These are phyloP conservation scores for Colletotrichum phormii DNA, from an alignment of 2,329 filamentous ascomycete genomes.

Conservation along the genomic window DNA sequence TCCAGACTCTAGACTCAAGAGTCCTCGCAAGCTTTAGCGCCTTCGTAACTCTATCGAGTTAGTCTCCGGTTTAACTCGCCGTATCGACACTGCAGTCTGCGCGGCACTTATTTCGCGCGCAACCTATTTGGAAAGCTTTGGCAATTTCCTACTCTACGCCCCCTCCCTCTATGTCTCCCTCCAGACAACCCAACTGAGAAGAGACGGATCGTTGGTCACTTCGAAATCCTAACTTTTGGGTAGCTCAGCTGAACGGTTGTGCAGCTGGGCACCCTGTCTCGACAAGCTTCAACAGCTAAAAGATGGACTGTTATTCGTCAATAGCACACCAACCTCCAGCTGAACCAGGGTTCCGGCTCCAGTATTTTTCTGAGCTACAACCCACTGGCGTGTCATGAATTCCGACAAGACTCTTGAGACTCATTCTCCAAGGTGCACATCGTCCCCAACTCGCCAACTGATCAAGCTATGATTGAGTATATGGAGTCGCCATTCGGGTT, in stretches of 20 bases:
- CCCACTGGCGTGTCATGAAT: background rate
- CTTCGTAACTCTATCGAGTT: background rate
- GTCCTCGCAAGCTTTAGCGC: conserved; percentile 1
- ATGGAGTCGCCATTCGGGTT: background rate
- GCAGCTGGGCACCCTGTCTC: background rate
- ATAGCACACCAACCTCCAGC: background rate
- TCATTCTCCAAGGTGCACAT: background rate
- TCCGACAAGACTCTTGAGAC: background rate
- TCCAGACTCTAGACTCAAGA: background rate
- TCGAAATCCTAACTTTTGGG: too few relatives aligned
- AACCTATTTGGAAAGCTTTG: background rate
- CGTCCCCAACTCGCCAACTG: background rate
- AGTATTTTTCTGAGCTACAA: background rate
- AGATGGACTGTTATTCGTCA: conserved; percentile 19
- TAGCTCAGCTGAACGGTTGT: background rate
- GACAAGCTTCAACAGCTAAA: background rate
- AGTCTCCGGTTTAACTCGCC: background rate
- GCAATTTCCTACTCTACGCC: background rate
- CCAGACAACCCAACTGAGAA: background rate
- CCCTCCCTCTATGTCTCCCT: background rate
- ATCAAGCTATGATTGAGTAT: background rate
- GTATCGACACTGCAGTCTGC: background rate
- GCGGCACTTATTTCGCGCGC: background rate
- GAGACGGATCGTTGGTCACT: background rate
- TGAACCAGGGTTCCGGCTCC: background rate